Conservation (phyloP, 148 eudicot species). For the Heliosperma pusillum region DNA sequence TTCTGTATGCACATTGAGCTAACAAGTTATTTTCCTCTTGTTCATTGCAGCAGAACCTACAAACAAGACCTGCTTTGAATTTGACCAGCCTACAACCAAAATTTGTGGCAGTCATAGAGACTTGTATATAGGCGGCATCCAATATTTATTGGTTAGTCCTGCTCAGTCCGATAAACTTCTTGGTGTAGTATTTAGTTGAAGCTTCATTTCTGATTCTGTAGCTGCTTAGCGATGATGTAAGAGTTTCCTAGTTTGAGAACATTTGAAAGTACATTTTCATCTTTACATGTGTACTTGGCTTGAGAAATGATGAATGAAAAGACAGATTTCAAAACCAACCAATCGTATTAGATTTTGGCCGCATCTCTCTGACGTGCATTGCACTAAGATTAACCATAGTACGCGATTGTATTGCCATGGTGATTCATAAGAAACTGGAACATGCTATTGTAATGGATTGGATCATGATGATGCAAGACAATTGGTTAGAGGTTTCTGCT, state of each 20-base stretch:
- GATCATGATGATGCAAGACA: neutral
- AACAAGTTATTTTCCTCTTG: constrained; percentile 12
- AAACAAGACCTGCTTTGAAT: constrained; percentile 69
- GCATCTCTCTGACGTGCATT: neutral
- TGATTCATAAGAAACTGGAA: no score
- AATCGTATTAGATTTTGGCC: neutral
- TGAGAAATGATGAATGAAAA: neutral
- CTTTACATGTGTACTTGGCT: neutral
- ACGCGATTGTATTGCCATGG: neutral
- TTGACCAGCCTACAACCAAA: constrained; percentile 64
- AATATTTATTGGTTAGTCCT: neutral
- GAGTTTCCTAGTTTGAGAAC: neutral
- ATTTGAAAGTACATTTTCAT: neutral
- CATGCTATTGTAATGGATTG: neutral
- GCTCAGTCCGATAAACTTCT: neutral
- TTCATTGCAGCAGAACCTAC: constrained; percentile 58
- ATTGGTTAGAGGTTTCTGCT: neutral
- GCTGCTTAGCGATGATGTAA: neutral
- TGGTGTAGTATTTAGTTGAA: neutral
- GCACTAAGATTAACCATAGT: neutral
- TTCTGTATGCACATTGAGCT: neutral
- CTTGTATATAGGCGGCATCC: constrained; percentile 49
- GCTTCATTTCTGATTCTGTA: neutral
- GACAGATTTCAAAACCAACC: neutral
- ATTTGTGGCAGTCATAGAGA: constrained; percentile 65